Percentiles rank a stretch among this genome's conserved stretches.
phyloP scores from a whole-genome alignment of 2,329 filamentous ascomycete genomes.

The Orbilia blumenaviensis region DNA sequence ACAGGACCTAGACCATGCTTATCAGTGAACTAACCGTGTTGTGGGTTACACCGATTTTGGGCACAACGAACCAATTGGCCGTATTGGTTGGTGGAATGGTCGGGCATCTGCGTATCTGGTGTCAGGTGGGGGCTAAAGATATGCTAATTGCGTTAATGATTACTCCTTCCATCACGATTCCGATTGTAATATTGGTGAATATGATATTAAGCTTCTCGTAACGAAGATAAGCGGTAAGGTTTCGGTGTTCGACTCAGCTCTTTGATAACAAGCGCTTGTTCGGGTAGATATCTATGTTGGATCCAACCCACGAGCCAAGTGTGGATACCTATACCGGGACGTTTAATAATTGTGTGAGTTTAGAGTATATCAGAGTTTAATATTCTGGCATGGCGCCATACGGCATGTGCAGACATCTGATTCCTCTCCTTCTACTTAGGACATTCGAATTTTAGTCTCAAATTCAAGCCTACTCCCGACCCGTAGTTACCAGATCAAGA shows the following conservation, averaged over 20 bases:
- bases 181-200: background rate
- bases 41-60: slow-evolving; percentile 18
- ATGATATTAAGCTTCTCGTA: slow-evolving; percentile 9
- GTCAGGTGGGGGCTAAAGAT: background rate
- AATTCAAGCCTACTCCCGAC: no score
- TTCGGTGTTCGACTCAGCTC: background rate
- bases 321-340: background rate
- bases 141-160: background rate
- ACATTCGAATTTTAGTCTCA: no score
- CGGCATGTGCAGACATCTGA: no score
- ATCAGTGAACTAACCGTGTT: slow-evolving; percentile 18
- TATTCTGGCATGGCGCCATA: no score
- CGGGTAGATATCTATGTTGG: slow-evolving; percentile 12
- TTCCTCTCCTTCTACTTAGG: no score
- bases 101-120: background rate
- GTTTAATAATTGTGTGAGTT: background rate
- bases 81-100: background rate
- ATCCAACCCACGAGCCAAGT: background rate
- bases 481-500: no score
- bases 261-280: slow-evolving; percentile 15
- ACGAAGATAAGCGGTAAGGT: slow-evolving; percentile 4
- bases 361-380: background rate
- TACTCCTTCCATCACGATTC: background rate
- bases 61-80: background rate
- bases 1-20: background rate